phyloP scores from a whole-genome alignment of 352 stramenopile genomes.

The Pythium sp. region DNA sequence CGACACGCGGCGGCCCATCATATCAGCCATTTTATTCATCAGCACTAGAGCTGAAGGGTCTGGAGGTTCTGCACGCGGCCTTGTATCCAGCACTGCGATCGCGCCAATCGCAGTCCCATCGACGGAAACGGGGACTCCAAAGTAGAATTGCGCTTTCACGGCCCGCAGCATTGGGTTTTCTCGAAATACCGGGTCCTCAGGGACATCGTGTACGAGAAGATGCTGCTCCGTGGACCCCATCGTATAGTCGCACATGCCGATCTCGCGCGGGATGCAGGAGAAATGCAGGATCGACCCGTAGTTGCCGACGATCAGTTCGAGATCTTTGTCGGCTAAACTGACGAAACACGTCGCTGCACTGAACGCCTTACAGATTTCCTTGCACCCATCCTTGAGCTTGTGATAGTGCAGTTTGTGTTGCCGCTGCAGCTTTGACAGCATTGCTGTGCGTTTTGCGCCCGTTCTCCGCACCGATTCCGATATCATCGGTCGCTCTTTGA shows the following conservation, averaged over 20 bases:
- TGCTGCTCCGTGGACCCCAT: slow-evolving; percentile 17
- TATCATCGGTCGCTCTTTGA: slow-evolving; percentile 11
- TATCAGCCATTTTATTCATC: slow-evolving; percentile 9
- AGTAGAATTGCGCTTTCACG: slow-evolving; percentile 24
- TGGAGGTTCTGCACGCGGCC: slow-evolving; percentile 1
- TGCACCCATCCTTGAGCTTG: slow-evolving; percentile 19
- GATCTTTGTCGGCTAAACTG: slow-evolving; percentile 17
- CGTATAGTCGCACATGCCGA: slow-evolving; percentile 29
- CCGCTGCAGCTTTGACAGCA: slow-evolving; percentile 20
- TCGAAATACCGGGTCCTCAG: slow-evolving; percentile 12
- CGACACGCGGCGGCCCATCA: slow-evolving; percentile 10
- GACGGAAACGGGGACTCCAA: slow-evolving; percentile 16
- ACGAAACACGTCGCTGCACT: slow-evolving; percentile 16
- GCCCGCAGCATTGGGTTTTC: slow-evolving; percentile 27
- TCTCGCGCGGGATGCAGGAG: slow-evolving; percentile 27
- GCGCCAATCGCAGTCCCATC: slow-evolving; percentile 21
- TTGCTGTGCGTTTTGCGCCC: slow-evolving; percentile 18
- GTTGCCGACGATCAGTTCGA: slow-evolving; percentile 26
- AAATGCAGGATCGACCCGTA: slow-evolving; percentile 25
- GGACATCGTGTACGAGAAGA: slow-evolving; percentile 13
- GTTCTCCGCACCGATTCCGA: slow-evolving; percentile 6
- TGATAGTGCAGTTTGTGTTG: slow-evolving; percentile 28
- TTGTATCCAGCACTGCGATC: slow-evolving; percentile 21
- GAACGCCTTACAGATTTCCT: slow-evolving; percentile 11
- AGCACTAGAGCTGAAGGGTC: background rate